Evolutionary conservation across 306 rosid species (phyloP), one percentile per base, ranked within the genome.

Genomic region (Luffa aegyptiaca): DNA sequence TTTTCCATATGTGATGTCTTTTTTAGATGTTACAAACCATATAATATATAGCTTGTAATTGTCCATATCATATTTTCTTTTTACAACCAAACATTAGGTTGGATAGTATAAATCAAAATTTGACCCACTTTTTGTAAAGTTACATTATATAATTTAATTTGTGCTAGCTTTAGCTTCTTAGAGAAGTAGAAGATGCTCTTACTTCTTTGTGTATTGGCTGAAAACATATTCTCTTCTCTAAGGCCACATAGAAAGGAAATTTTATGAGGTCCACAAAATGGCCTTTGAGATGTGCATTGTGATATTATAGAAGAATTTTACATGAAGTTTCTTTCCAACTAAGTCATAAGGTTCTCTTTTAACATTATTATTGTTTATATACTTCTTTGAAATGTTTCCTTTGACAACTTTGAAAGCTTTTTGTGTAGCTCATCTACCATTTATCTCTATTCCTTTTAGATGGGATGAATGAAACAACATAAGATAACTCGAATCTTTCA

Each of bases 241-340:
- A 62, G 2, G n/a, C 10, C 44, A 31, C 69, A 13, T 2, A n/a
- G 12, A 69, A 71, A 46, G 55, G 5, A 49, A 49, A 71, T 20
- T 45, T 71, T 71, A 2, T 70, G 20, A 42, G 56, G 76, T 45
- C 76, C 76, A 70, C 76, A 70, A 70, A 69, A 44, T 45, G 57
- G 57, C n/a, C 76, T 70, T 70, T 70, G 76, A 41, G 55, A 16
- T 18, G 7, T 18, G 16, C 36, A 65, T 37, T 42, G 35, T 70
- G 55, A 46, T 21, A 70, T 1, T 26, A 26, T 10, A 20, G 3
- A 20, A 3, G 3, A 65, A 3, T 65, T 17, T 37, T 65, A 3
- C 48, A 65, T 65, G 12, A 65, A 65, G 6, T 69, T 42, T 5
- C 53, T 69, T 73, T 26, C 6, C 17, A 1, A 33, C 59, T 7